These are phyloP conservation scores for Pyrenochaeta sp. DNA, from an alignment of 2,329 filamentous ascomycete species.

Conservation along the genomic window DNA sequence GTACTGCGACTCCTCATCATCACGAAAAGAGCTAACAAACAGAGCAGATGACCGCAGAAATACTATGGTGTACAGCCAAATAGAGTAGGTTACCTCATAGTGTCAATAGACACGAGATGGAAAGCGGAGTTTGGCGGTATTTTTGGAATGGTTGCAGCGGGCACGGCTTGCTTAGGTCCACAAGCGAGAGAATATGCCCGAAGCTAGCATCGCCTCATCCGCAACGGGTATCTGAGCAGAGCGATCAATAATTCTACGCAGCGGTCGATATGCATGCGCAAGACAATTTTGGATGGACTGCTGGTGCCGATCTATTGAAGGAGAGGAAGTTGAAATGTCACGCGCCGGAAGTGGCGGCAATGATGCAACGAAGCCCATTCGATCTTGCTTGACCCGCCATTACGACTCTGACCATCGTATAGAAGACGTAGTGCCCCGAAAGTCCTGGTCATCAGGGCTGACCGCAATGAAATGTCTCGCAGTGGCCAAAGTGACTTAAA, in stretches of 20 bases:
- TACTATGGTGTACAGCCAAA: conserved; percentile 22
- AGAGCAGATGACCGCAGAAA: conserved; percentile 37
- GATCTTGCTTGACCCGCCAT: too few relatives aligned
- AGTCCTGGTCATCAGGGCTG: not conserved
- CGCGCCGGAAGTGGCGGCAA: conserved; percentile 15
- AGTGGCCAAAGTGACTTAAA: conserved; percentile 1
- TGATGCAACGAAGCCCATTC: conserved; percentile 7
- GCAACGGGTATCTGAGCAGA: conserved; percentile 27
- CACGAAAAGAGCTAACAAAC: conserved; percentile 25
- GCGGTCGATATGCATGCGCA: conserved; percentile 17
- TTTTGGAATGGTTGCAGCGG: conserved; percentile 40
- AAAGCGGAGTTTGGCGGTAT: conserved; percentile 36
- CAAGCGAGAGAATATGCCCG: conserved; percentile 38
- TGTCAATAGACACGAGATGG: conserved; percentile 33
- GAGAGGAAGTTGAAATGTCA: not conserved
- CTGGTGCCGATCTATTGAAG: conserved; percentile 7
- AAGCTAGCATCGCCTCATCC: conserved; percentile 35
- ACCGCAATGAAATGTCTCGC: not conserved
- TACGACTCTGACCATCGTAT: too few relatives aligned
- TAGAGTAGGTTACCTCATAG: conserved; percentile 42
- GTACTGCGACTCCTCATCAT: conserved; percentile 26
- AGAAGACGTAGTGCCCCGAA: not conserved
- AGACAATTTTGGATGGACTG: conserved; percentile 8
- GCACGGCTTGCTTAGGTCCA: conserved; percentile 21
- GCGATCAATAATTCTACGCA: conserved; percentile 40